Base-by-base conservation (phyloP, 768 basidiomycete species). In the Pholiota molesta region DNA sequence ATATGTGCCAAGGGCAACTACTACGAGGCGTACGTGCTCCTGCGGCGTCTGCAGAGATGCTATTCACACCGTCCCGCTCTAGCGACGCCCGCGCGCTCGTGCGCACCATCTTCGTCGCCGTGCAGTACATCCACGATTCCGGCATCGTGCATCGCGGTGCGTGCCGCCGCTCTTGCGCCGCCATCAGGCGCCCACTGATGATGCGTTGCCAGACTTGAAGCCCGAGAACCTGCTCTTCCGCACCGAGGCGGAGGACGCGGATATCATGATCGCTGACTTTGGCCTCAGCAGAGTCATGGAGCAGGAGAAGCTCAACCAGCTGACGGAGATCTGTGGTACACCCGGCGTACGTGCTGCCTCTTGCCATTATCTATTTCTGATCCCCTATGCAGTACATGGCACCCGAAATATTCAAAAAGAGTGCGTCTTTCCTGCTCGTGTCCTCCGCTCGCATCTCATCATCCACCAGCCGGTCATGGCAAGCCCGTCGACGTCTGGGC, bases 1-100 rank as follows among this genome's bases (percentile, higher is more conserved):
- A 99, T 99, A 80, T 99, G 97, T 71, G 94, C 95, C 31, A 94
- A 95, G 75, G 95, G 95, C 55, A 94, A 94, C 73, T 99, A 97
- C 75, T 95, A 94, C 71, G 97, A 99, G 77, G 88, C 87, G 93
- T 94, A 65, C 68, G 88, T 59, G 21, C 11, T 21, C 28, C 28
- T 44, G 64, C 42, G n/a, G 35, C 28, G 45, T 33, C 6, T 28
- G 35, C 10, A n/a, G n/a, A 52, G 56, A 54, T 52, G 60, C 58
- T 31, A 59, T 17, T 35, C 52, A 23, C 29, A 21, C 52, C n/a
- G n/a, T n/a, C n/a, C n/a, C 29, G 54, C 37, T 55, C n/a, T 61
- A 95, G 92, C 55, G 97, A 99, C 68, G 97, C 97, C 0, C 93
- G 95, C 3, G 83, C 79, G 45, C 88, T 99, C 54, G 83, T 99